Percentiles rank a stretch among this genome's conserved stretches.
Evolutionary conservation across 148 eudicot genomes (phyloP).

Genomic region (Euryodendron excelsum): DNA sequence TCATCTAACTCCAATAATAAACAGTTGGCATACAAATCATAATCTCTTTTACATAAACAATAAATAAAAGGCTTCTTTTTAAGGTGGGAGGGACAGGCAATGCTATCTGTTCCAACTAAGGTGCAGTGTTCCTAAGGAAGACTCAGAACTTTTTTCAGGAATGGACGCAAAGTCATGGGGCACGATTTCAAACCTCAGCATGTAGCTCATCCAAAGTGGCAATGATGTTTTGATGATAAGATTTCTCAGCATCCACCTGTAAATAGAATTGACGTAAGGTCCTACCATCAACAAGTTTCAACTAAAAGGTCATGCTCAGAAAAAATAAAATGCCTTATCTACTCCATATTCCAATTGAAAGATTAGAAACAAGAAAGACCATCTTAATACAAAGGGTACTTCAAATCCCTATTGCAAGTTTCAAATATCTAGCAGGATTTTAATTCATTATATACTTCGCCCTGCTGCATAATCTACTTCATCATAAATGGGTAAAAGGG

Average conservation of each 20-base stretch:
- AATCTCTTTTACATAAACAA: neutral
- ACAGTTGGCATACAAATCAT: conserved; percentile 6
- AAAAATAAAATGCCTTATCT: neutral
- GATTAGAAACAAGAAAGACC: neutral
- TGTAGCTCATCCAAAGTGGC: conserved; percentile 58
- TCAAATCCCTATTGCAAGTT: neutral
- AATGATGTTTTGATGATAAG: conserved; percentile 58
- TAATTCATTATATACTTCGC: neutral
- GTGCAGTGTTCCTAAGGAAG: neutral
- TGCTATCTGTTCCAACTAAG: neutral
- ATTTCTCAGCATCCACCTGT: conserved; percentile 80
- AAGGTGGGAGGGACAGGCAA: neutral
- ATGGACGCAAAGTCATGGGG: neutral
- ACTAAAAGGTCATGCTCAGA: conserved; percentile 1
- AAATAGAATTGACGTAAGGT: conserved; percentile 15
- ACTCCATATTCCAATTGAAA: neutral
- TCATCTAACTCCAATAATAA: conserved; percentile 42
- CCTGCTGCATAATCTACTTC: too few relatives aligned
- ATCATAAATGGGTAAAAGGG: too few relatives aligned
- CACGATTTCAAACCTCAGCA: conserved; percentile 46
- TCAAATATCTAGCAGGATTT: neutral
- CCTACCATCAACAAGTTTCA: conserved; percentile 4
- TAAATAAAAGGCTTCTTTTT: neutral
- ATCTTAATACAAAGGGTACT: neutral
- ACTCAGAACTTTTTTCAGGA: neutral